These are phyloP conservation scores for Gossypium australe DNA, from an alignment of 345 rosid species.

Conservation along the genomic window DNA sequence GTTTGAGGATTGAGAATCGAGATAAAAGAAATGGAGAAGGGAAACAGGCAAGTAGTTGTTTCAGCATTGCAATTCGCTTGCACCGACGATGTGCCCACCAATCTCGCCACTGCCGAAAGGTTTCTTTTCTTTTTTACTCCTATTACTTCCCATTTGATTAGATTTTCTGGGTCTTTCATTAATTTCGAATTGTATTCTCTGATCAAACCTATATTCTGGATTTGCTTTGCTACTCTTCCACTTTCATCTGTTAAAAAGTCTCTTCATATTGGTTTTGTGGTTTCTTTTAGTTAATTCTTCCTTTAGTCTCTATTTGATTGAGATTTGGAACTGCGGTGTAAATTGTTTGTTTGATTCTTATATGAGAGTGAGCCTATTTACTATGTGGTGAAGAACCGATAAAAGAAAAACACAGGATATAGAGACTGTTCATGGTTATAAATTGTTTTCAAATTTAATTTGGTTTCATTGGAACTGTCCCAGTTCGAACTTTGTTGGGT, in stretches of 20 bases:
- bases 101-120: constrained; percentile 76
- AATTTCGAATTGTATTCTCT: background rate
- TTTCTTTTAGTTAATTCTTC: background rate
- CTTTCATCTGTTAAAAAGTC: background rate
- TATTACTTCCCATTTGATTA: background rate
- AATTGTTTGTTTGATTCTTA: background rate
- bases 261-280: background rate
- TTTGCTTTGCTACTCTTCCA: background rate
- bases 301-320: background rate
- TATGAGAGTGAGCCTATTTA: background rate
- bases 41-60: constrained; percentile 47
- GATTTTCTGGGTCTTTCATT: background rate
- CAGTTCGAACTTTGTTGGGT: background rate
- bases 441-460: background rate
- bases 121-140: constrained; percentile 1
- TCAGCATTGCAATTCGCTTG: constrained; percentile 81
- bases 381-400: background rate
- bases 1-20: background rate
- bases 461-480: background rate
- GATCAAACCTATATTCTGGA: background rate
- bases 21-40: constrained; percentile 27
- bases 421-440: background rate
- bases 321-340: background rate
- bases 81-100: constrained; percentile 68
- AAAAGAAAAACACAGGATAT: background rate